Base-by-base conservation (phyloP, 768 basidiomycete species). In the Tephrocybe sp. region DNA sequence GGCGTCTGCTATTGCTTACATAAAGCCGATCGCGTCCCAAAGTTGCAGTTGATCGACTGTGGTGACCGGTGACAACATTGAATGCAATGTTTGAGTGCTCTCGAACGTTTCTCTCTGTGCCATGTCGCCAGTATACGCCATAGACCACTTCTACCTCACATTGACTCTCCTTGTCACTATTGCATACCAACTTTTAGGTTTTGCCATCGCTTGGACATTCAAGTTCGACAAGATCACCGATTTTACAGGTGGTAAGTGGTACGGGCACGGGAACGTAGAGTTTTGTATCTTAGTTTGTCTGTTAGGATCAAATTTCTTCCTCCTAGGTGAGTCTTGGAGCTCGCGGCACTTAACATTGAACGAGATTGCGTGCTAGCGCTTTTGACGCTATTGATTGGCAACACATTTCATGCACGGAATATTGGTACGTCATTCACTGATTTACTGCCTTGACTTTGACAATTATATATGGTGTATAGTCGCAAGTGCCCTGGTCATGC, bases 171-270 rank as follows among this genome's bases (percentile, higher is more conserved):
- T 83, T 2, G 69, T 82, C 25, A 83, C 79, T 0, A 57, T 74
- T n/a, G 76, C 56, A 58, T 88, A 79, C 60, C 86, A 86, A 59
- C 68, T 81, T 3, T 50, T 68, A 1, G 85, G 84, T 6, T 86
- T 86, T 56, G 71, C 75, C 3, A 79, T 86, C 47, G 83, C 85
- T 6, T 86, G 82, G 79, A 79, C 79, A 0, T 69, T 83, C 31
- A 77, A 84, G 69, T 84, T 86, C 57, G 84, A 88, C 65, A 86
- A 88, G 62, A 81, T 86, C 38, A 86, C 84, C 11, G 85, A 86
- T 64, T 80, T 85, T 49, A 83, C 80, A 2, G 80, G 81, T 54
- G 76, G 77, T 75, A 29, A 18, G 68, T 54, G 47, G 43, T 45
- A n/a, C n/a, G n/a, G n/a, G 54, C 49, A 42, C 40, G 48, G 21